These are phyloP conservation scores for Trichoderma endophyticum DNA, from an alignment of 2,329 filamentous ascomycete genomes.

Conservation along the genomic window DNA sequence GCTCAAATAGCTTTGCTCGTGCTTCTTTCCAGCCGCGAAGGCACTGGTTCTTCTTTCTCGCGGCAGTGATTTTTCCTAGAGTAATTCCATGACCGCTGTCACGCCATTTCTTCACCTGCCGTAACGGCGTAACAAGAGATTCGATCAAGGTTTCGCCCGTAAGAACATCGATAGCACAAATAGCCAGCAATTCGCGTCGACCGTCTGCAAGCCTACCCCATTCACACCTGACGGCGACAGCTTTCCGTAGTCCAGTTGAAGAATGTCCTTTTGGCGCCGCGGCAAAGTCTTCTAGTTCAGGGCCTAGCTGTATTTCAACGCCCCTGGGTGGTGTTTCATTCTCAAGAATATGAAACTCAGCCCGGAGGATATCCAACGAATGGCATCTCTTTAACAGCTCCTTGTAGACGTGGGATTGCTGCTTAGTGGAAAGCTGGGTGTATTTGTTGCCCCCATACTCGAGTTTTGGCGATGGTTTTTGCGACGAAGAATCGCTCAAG, in stretches of 20 bases:
- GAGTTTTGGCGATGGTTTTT: not conserved
- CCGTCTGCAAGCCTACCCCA: too few relatives aligned
- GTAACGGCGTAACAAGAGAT: not conserved
- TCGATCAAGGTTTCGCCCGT: not conserved
- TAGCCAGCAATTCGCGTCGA: not conserved
- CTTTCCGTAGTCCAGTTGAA: not conserved
- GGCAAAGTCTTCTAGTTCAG: too few relatives aligned
- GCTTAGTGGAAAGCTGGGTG: not conserved
- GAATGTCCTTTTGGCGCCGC: not conserved
- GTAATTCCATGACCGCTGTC: not conserved
- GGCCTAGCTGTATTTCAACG: too few relatives aligned
- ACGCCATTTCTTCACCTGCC: not conserved
- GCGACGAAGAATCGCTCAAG: rapidly evolving
- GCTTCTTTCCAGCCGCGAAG: not conserved
- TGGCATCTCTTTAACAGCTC: not conserved
- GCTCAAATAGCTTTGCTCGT: not conserved
- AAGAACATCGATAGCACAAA: not conserved
- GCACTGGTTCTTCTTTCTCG: too few relatives aligned
- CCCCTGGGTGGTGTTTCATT: not conserved
- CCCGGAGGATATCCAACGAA: not conserved
- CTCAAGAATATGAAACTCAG: not conserved
- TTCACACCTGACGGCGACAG: not conserved
- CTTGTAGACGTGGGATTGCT: not conserved
- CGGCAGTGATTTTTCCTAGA: rapidly evolving
- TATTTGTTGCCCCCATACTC: not conserved